Percentiles rank a stretch among this genome's conserved stretches.
phyloP scores from a whole-genome alignment of 768 basidiomycete species.

The Podaxis carcinomalis region DNA sequence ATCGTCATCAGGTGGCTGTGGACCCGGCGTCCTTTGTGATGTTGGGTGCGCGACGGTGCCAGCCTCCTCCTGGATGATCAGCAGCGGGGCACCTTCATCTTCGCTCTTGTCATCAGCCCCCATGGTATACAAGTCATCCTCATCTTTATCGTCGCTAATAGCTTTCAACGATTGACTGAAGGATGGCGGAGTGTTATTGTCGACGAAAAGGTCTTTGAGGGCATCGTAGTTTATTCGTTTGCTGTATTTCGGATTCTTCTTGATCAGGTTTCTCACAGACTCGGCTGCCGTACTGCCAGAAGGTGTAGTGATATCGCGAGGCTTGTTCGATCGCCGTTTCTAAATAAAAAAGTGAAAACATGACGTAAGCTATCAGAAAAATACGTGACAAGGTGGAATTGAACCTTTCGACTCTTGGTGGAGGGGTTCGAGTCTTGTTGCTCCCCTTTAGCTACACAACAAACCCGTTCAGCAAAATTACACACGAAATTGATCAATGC shows the following conservation, averaged over 20 bases:
- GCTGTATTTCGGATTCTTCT: slow-evolving; percentile 85
- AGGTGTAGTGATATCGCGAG: slow-evolving; percentile 71
- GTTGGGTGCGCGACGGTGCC: slow-evolving; percentile 27
- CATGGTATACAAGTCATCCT: slow-evolving; percentile 37
- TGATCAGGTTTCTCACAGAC: slow-evolving; percentile 70
- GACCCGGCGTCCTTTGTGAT: slow-evolving; percentile 19
- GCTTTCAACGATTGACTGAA: slow-evolving; percentile 8
- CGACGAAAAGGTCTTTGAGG: slow-evolving; percentile 72
- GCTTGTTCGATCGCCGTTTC: slow-evolving; percentile 68
- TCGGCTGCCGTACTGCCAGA: slow-evolving; percentile 72
- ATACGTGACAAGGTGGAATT: slow-evolving; percentile 38
- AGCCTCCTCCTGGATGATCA: slow-evolving; percentile 46
- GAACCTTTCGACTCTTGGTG: slow-evolving; percentile 75
- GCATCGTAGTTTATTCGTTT: slow-evolving; percentile 94
- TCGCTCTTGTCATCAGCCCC: slow-evolving; percentile 36
- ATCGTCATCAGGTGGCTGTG: slow-evolving; percentile 33
- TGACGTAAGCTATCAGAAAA: slow-evolving; percentile 20
- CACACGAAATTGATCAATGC: slow-evolving; percentile 4
- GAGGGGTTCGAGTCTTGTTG: slow-evolving; percentile 37
- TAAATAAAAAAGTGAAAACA: slow-evolving; percentile 23
- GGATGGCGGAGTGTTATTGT: slow-evolving; percentile 26
- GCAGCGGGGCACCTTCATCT: slow-evolving; percentile 26
- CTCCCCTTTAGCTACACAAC: slow-evolving; percentile 61
- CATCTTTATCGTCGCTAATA: slow-evolving; percentile 38
- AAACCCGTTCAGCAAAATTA: slow-evolving; percentile 41